phyloP scores from a whole-genome alignment of 805 yeast species.

The Hemisphaericaspora nanyangensis region DNA sequence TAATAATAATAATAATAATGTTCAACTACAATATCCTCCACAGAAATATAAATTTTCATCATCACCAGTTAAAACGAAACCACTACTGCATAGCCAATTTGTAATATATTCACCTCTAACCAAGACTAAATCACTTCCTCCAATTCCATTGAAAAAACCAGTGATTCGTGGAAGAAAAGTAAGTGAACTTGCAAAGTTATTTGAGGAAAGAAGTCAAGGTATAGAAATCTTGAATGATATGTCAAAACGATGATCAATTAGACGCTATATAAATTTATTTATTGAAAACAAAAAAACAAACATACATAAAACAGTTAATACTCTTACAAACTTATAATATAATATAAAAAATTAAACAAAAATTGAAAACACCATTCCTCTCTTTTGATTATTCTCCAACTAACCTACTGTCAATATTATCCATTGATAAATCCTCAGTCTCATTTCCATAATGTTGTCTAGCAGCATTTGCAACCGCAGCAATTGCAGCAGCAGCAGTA shows the following conservation, averaged over 20 bases:
- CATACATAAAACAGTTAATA: background rate
- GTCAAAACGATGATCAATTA: constrained; percentile 8
- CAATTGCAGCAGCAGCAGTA: constrained; percentile 43
- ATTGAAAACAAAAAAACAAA: background rate
- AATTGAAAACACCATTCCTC: background rate
- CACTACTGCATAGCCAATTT: too few relatives aligned
- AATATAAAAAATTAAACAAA: constrained; percentile 1
- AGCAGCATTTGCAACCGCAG: constrained; percentile 35
- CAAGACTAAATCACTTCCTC: too few relatives aligned
- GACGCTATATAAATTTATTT: background rate
- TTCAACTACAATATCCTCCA: constrained; percentile 33
- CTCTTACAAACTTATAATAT: background rate
- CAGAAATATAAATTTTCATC: constrained; percentile 29
- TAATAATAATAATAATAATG: background rate
- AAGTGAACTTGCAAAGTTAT: constrained; percentile 57
- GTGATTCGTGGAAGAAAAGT: constrained; percentile 57
- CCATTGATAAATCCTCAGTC: constrained; percentile 36
- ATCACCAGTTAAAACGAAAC: background rate
- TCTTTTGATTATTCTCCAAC: constrained; percentile 44
- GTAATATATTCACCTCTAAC: too few relatives aligned
- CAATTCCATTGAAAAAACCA: constrained; percentile 23
- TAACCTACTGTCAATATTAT: constrained; percentile 41
- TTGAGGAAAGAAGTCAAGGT: constrained; percentile 54
- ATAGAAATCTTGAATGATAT: constrained; percentile 29
- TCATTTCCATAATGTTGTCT: constrained; percentile 20